Base-by-base conservation (phyloP, 2,329 filamentous ascomycete species). In the Verticillium isaacii region DNA sequence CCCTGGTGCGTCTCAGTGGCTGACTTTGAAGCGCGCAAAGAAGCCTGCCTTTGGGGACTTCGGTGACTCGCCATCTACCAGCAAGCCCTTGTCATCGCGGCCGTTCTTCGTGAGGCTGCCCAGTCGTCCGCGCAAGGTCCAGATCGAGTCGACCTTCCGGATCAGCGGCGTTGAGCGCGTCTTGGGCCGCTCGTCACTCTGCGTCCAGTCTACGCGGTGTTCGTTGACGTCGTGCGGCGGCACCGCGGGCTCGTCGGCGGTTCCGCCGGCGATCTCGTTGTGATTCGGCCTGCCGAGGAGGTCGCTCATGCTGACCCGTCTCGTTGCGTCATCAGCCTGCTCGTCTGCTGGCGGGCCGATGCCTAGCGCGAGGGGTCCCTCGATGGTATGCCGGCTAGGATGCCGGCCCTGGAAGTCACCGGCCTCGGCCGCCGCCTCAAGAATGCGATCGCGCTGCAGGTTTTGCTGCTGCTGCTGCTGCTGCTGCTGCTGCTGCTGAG, bases 141-240 rank as follows among this genome's bases (percentile, higher is more conserved):
- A 83, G 56, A 78, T 76, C 0, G 82, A 84, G 41, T 82, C 80
- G 45, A 74, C 74, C 66, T 77, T 82, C 56, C 74, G 71, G 58
- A 82, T 68, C 65, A 75, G 61, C 61, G 74, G 70, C 45, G 45
- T 52, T 5, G 68, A 56, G 60, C 64, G 60, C 37, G 66, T 34
- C 41, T 58, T 57, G 45, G 61, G 56, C 54, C 66, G 64, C 70
- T 86, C 82, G 64, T 86, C 84, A 66, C 78, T 81, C 69, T 87
- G 84, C 34, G 82, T 82, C 85, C 85, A 88, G 70, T 87, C 84
- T 61, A 82, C 80, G 36, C 79, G 75, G 66, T 78, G 75, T 60
- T 78, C 73, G 34, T 75, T 64, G 15, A 68, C 59, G 3, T 68
- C 55, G 63, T 63, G 64, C 5, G 62, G 63, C 29, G 65, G 62